phyloP scores from a whole-genome alignment of 495 filamentous ascomycete genomes.

The Friedmanniomyces simplex region DNA sequence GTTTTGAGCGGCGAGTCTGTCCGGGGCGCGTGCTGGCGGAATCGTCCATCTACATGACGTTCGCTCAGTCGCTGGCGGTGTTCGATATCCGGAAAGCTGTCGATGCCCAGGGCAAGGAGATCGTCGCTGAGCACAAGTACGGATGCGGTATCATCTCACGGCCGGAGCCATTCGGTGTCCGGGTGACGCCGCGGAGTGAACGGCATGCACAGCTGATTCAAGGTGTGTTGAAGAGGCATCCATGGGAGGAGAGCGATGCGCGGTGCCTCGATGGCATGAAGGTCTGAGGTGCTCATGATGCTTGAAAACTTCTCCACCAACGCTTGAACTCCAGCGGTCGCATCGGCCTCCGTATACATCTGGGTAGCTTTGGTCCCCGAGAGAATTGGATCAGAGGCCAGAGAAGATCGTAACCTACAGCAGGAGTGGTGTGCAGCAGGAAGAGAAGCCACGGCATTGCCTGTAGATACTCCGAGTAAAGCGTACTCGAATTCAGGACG shows the following conservation, averaged over 20 bases:
- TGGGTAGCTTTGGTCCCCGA: too few relatives aligned
- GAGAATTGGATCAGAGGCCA: too few relatives aligned
- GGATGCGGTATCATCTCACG: slow-evolving; percentile 34
- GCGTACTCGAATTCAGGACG: too few relatives aligned
- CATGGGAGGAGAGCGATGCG: neutral
- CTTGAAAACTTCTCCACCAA: too few relatives aligned
- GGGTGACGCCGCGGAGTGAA: slow-evolving; percentile 29
- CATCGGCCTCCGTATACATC: too few relatives aligned
- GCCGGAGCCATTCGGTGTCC: slow-evolving; percentile 30
- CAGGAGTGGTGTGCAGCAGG: too few relatives aligned
- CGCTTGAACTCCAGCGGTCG: too few relatives aligned
- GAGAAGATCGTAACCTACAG: too few relatives aligned
- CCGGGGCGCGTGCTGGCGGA: slow-evolving; percentile 14
- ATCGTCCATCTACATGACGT: slow-evolving; percentile 1
- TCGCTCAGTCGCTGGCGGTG: slow-evolving; percentile 6
- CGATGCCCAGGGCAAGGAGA: slow-evolving; percentile 24
- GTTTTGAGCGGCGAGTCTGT: slow-evolving; percentile 12
- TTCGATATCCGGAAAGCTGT: slow-evolving; percentile 29
- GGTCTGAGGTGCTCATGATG: neutral
- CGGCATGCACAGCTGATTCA: slow-evolving; percentile 29
- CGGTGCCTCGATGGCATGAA: neutral
- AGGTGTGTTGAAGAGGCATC: slow-evolving; percentile 28
- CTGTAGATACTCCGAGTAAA: too few relatives aligned
- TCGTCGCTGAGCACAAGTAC: slow-evolving; percentile 27
- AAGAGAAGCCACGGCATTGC: too few relatives aligned